Conservation (phyloP, 1,284 basidiomycete species). For the Erythrobasidium hasegawianum region DNA sequence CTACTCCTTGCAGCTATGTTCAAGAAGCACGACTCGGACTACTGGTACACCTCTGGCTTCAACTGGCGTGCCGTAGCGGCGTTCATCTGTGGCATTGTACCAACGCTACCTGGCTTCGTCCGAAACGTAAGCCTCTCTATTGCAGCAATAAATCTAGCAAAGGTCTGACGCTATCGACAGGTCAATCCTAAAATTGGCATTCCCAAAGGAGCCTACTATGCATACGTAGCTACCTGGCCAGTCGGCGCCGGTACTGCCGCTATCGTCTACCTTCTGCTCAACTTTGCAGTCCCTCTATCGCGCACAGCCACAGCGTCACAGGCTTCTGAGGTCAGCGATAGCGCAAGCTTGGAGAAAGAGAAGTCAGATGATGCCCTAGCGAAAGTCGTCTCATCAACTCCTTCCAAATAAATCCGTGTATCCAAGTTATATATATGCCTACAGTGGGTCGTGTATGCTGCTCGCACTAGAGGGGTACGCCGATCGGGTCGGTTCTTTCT, state of each 20-base stretch:
- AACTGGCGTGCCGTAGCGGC: slow-evolving; percentile 44
- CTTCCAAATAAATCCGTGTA: too few relatives aligned
- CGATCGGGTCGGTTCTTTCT: too few relatives aligned
- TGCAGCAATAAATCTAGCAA: too few relatives aligned
- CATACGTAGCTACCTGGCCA: not conserved
- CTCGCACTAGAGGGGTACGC: too few relatives aligned
- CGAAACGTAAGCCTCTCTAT: slow-evolving; percentile 2
- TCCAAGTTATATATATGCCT: too few relatives aligned
- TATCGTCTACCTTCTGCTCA: not conserved
- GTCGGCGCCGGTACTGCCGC: not conserved
- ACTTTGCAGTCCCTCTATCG: not conserved
- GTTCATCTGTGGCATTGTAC: slow-evolving; percentile 22
- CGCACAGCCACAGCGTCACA: not conserved
- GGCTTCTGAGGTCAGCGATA: too few relatives aligned
- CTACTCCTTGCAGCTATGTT: slow-evolving; percentile 29
- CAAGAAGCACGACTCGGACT: slow-evolving; percentile 14
- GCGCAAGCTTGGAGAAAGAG: too few relatives aligned
- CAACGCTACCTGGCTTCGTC: slow-evolving; percentile 19
- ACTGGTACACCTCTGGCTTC: slow-evolving; percentile 34
- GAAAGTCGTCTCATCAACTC: slow-evolving; percentile 4
- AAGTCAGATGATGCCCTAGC: not conserved
- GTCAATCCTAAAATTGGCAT: too few relatives aligned
- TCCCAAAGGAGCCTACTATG: not conserved
- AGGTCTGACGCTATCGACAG: too few relatives aligned
- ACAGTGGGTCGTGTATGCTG: too few relatives aligned